Evolutionary conservation across 2,329 filamentous ascomycete species (phyloP).

Genomic region (Dothideomycetes sp.): DNA sequence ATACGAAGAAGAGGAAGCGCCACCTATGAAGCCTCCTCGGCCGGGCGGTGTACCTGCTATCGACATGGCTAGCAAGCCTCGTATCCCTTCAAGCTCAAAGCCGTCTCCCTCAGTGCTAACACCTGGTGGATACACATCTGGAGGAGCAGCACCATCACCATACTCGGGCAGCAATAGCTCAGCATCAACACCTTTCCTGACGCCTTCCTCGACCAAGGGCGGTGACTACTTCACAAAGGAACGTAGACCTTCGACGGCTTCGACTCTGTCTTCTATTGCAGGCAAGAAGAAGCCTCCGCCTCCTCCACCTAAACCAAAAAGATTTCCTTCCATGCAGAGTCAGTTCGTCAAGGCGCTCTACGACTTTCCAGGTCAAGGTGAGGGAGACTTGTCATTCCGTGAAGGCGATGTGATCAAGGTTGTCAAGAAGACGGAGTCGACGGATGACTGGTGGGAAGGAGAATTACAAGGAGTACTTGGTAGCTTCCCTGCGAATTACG

Average conservation of each 20-base stretch:
- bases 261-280: constrained; percentile 29
- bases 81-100: constrained; percentile 12
- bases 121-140: constrained; percentile 3
- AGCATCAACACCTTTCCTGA: constrained; percentile 10
- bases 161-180: constrained; percentile 13
- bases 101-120: constrained; percentile 1
- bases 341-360: constrained; percentile 55
- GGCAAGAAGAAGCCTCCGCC: constrained; percentile 69
- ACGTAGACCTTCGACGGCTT: constrained; percentile 29
- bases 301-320: constrained; percentile 60
- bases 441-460: constrained; percentile 83
- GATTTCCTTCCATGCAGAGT: constrained; percentile 40
- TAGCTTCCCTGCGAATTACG: constrained; percentile 75
- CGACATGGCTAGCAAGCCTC: constrained; percentile 13
- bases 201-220: constrained; percentile 8
- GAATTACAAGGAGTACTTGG: constrained; percentile 61
- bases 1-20: constrained; percentile 24
- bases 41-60: constrained; percentile 20
- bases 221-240: constrained; percentile 36
- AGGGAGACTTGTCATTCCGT: constrained; percentile 62
- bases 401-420: constrained; percentile 73
- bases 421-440: constrained; percentile 67
- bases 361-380: constrained; percentile 60
- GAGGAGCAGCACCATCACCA: constrained; percentile 11
- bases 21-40: constrained; percentile 26